Base-by-base conservation (phyloP, 805 yeast species). In the Metschnikowia rubicola region DNA sequence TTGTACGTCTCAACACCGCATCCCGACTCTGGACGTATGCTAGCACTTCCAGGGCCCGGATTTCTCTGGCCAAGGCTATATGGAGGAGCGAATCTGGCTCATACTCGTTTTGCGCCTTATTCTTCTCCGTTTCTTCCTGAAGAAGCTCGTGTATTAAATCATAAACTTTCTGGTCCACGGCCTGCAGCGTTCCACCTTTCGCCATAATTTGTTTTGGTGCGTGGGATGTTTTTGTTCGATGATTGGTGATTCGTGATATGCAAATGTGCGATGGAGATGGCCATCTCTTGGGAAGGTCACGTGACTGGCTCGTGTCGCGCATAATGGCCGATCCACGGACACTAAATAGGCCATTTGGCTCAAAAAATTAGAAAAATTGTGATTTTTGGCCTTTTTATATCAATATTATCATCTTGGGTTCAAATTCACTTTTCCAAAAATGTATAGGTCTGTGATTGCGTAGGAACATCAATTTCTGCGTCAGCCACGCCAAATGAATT, bases 21-120 rank as follows among this genome's bases (percentile, higher is more conserved):
- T 89, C 96, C 41, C 82, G 80, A 30, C 73, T 63, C 57, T 85
- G 88, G 12, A 82, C 81, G 49, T 74, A 82, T 9, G 74, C 69
- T n/a, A 81, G 57, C 2, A 83, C 75, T 45, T 84, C 86, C 8
- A 67, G 53, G 2, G 69, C 59, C 9, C 66, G 70, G 41, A 86
- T 64, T 53, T 85, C 86, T 54, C 75, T 74, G 1, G 90, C 94
- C 29, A 83, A 68, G 3, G 83, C 86, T 43, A 83, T 71, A 43
- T 65, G 66, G 2, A 65, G 65, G 35, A 70, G 64, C 31, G 74
- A 73, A 41, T 72, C 74, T 2, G 60, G 62, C 26, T 43, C 47
- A 13, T 66, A 66, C 11, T 66, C 68, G 56, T 59, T 17, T 44
- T 54, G 50, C 56, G 64, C 51, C 61, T 66, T 60, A 47, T 65